Base-by-base conservation (phyloP, 2,329 filamentous ascomycete species). In the Ophiostoma quercus region DNA sequence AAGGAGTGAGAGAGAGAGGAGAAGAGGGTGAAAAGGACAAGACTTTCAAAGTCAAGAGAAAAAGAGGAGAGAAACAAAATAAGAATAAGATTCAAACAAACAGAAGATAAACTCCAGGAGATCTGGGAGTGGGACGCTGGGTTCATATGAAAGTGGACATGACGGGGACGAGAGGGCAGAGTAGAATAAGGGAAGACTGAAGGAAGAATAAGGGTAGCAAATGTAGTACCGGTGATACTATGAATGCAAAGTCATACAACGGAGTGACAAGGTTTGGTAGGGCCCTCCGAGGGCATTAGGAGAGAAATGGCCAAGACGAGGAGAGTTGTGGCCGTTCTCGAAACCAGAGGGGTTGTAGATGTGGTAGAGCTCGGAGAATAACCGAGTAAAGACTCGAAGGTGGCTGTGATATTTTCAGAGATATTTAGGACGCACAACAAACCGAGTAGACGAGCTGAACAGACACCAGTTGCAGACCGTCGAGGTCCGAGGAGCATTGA, bases 121-220 rank as follows among this genome's bases (percentile, higher is more conserved):
- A 43, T 47, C 47, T 67, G 66, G 29, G 47, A 67, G 57, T 62
- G 57, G 25, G 25, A 62, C 57, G 11, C 14, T 29, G 14, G 57
- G 57, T 32, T 62, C 57, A 57, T 57, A 57, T 29, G 51, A 57
- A 57, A 57, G 51, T 57, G 51, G 51, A 25, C 22, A 57, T 57
- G n/a, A 22, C 11, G 51, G 51, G 51, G 51, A 57, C n/a, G n/a
- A 57, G n/a, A 57, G 9, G n/a, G 51, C 43, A 47, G 43, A 47
- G 43, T 47, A n/a, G 43, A 47, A 47, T 47, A 47, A 47, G 51
- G 16, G 51, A 34, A 34, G 34, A 29, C 34, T 34, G 3, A 34
- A 3, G 34, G 34, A 57, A 57, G n/a, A 57, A 54, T 11, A 29
- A 57, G 51, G 51, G 51, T 14, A 57, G 51, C 51, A 29, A 8